Evolutionary conservation across 2,329 filamentous ascomycete genomes (phyloP), one percentile per base, ranked within the genome.

Genomic region (Cladosporium sp.): DNA sequence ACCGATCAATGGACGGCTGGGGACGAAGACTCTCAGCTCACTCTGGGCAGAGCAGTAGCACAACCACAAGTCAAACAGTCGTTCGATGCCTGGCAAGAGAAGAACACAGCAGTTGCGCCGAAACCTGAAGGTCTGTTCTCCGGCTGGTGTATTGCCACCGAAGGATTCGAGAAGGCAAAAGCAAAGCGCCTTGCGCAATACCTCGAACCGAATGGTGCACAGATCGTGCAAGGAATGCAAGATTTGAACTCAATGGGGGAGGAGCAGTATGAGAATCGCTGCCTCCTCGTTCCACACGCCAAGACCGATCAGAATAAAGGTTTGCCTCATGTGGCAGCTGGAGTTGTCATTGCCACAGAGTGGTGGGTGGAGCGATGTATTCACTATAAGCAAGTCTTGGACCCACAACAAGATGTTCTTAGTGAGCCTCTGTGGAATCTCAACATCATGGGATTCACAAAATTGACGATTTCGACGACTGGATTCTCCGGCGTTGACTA

Each of bases 351-450:
- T 16, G 88, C 96, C 35, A 98, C 93, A 12, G 93, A 97, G 74
- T 96, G 95, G 84, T 99, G 94, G 85, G 84, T 99, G 62, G 95
- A 99, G 79, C 87, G 88, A 57, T 98, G 94, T 75, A 81, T 99
- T 46, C 88, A 93, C 75, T 86, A 87, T 69, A 95, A 91, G 77
- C 81, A 80, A 29, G 86, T 94, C 71, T 83, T 92, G 56, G 82
- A 90, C 33, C 92, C 93, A 5, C 80, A 83, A 61, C 82, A 86
- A 5, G 88, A 95, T 74, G 84, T 91, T 49, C 84, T 96, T 28
- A 93, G 92, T 66, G 87, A 87, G 7, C 93, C 95, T 2, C 91
- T 97, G 68, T 83, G 87, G 6, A 79, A 81, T 33, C 23, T 64
- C 6, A 40, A 67, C 14, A 52, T 74, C 3, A n/a, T 69, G 16